Evolutionary conservation across 495 filamentous ascomycete genomes (phyloP), one percentile per base, ranked within the genome.

Genomic region (Penicillium pancosmium): DNA sequence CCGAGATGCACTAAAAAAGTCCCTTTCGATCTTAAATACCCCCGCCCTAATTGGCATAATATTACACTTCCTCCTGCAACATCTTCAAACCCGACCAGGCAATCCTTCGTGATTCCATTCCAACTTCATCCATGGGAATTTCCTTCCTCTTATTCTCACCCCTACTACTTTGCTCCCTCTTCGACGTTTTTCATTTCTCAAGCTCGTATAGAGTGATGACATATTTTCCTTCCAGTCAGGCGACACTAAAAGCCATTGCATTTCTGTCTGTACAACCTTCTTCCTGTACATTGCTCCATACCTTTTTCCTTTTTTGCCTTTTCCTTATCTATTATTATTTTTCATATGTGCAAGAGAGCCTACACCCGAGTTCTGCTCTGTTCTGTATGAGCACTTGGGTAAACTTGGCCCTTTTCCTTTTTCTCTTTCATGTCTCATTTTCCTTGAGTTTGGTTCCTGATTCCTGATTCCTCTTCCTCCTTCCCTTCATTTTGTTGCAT

Each of bases 201-300:
- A 31, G 9, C 52, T 63, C 56, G 33, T 41, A 38, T 19, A 44
- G 31, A 44, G 51, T 44, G 35, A 58, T 31, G 62, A 54, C 27
- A 41, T 12, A 34, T 54, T 50, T 35, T 31, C 27, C 43, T 57
- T 36, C 35, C 55, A 23, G 23, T 38, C 48, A 18, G 52, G 55
- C 55, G 40, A 52, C 59, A 34, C 21, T 5, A 64, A 61, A 65
- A 65, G 63, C 52, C 59, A 52, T 58, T 56, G 21, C 55, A 59
- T 59, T 38, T 59, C 33, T 56, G 52, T 55, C 16, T 69, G 65
- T 68, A 70, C 62, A 68, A 66, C 51, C 62, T 56, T 62, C 35
- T 58, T 50, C 50, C 33, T 70, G 68, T 68, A 70, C 68, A 68
- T 68, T 64, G 53, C 56, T 54, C 27, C 50, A 40, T 57, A 56